Conservation (phyloP, 495 filamentous ascomycete species). For the Cenococcum geophilum region DNA sequence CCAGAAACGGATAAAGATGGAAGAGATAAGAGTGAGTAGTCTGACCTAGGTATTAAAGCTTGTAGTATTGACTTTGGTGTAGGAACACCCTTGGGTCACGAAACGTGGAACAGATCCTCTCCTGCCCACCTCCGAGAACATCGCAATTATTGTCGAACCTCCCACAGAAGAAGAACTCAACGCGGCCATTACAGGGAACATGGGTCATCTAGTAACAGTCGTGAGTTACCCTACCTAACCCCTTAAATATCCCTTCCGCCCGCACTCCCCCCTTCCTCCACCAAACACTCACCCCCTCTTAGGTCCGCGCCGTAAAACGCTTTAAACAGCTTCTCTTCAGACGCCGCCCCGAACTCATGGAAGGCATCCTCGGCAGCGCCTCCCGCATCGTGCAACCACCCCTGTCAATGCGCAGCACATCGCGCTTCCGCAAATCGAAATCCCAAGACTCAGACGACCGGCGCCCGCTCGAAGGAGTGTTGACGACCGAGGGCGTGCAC, state of each 20-base stretch:
- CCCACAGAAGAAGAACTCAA: constrained; percentile 88
- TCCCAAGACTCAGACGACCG: constrained; percentile 51
- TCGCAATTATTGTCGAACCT: constrained; percentile 63
- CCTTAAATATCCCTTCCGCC: no score
- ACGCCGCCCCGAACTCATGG: constrained; percentile 44
- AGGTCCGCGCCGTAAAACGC: constrained; percentile 89
- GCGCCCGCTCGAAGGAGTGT: constrained; percentile 42
- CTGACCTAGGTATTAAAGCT: background rate
- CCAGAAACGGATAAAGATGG: constrained; percentile 72
- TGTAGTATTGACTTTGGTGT: constrained; percentile 5
- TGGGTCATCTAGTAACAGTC: constrained; percentile 75
- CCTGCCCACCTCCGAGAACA: constrained; percentile 79
- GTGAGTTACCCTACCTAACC: constrained; percentile 47
- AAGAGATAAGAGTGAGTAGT: constrained; percentile 64
- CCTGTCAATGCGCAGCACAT: constrained; percentile 47
- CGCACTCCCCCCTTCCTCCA: no score
- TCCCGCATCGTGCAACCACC: constrained; percentile 54
- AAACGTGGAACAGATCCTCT: constrained; percentile 72
- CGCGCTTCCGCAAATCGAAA: constrained; percentile 39
- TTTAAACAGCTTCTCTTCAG: constrained; percentile 62
- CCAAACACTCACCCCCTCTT: constrained; percentile 7
- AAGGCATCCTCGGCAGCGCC: constrained; percentile 53
- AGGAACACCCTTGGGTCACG: constrained; percentile 96
- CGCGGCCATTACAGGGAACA: constrained; percentile 80
- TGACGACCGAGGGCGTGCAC: constrained; percentile 50